A percentile compares a stretch with the other conserved stretches of the same genome.
phyloP scores from a whole-genome alignment of 805 yeast species.

The Pichia heedii region DNA sequence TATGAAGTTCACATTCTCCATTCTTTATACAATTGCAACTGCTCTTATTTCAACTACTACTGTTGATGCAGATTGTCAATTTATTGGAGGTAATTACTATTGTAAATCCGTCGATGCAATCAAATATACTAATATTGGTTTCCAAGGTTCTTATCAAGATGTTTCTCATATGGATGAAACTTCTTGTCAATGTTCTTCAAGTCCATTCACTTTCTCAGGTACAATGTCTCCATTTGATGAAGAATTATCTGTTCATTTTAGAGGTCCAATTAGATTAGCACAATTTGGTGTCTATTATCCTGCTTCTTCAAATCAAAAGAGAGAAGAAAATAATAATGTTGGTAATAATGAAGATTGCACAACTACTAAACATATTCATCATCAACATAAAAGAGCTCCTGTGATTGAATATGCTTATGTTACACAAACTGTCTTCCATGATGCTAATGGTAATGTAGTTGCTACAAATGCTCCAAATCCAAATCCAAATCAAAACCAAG shows the following conservation, averaged over 20 bases:
- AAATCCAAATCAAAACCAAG: no score
- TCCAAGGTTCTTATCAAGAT: conserved; percentile 65
- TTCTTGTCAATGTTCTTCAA: conserved; percentile 63
- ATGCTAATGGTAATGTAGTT: conserved; percentile 42
- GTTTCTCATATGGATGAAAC: conserved; percentile 60
- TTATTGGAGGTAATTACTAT: conserved; percentile 71
- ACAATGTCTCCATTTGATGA: conserved; percentile 72
- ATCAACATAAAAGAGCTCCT: conserved; percentile 50
- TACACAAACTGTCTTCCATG: conserved; percentile 69
- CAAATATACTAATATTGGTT: conserved; percentile 60
- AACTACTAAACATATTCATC: conserved; percentile 37
- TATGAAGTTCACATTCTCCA: conserved; percentile 11
- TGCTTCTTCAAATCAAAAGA: conserved; percentile 31
- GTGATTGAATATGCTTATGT: conserved; percentile 61
- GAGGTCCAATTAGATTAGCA: conserved; percentile 75
- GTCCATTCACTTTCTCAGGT: conserved; percentile 54
- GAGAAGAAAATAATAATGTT: conserved; percentile 20
- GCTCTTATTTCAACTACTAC: conserved; percentile 15
- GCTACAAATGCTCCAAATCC: conserved; percentile 19
- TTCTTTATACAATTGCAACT: conserved; percentile 8
- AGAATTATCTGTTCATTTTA: conserved; percentile 80
- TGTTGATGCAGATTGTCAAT: conserved; percentile 21
- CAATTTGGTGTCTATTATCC: conserved; percentile 91
- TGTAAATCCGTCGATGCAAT: conserved; percentile 59
- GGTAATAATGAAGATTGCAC: conserved; percentile 35